Evolutionary conservation across 2,329 filamentous ascomycete species (phyloP), one percentile per base, ranked within the genome.

Genomic region (Cladosporium sp.): DNA sequence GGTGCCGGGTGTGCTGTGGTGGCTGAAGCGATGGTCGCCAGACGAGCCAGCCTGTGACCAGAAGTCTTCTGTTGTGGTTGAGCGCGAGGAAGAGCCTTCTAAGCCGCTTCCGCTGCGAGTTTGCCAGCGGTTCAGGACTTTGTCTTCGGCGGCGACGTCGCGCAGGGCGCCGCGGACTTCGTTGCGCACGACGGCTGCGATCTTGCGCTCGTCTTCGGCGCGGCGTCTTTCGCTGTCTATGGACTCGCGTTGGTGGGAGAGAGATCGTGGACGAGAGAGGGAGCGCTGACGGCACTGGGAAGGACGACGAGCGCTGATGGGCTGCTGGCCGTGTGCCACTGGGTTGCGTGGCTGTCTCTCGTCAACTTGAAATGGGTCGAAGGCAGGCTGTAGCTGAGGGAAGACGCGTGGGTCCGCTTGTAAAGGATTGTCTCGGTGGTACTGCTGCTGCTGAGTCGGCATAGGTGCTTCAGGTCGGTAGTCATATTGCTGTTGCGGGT

Each of bases 41-140:
- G 60, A 63, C 16, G 48, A 49, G 21, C 30, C 30, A 4, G 54
- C 30, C 5, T 51, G 32, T 4, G 58, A 51, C 58, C 58, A 61
- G 43, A 49, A 21, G 28, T 61, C 58, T 1, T 61, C 58, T 1
- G 32, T 26, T 18, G 8, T 2, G 5, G 43, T 14, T n/a, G 58
- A 61, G 18, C 28, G 43, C n/a, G 57, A 59, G 26, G 36, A 59
- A 11, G 36, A 59, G 13, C 51, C 51, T 32, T 16, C 51, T 2
- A 28, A 54, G 16, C 51, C 51, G 25, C 43, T 39, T 60, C 25
- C 25, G 26, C 58, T 60, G 11, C 28, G 21, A 26, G 58, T 60
- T 25, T 34, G 60, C 60, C 60, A 63, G 23, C 28, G 18, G 49
- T 43, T 32, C 16, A n/a, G n/a, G n/a, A 63, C 60, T 56, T 63